Evolutionary conservation across 1,284 basidiomycete genomes (phyloP), one percentile per base, ranked within the genome.

Genomic region (Fomes fomentarius): DNA sequence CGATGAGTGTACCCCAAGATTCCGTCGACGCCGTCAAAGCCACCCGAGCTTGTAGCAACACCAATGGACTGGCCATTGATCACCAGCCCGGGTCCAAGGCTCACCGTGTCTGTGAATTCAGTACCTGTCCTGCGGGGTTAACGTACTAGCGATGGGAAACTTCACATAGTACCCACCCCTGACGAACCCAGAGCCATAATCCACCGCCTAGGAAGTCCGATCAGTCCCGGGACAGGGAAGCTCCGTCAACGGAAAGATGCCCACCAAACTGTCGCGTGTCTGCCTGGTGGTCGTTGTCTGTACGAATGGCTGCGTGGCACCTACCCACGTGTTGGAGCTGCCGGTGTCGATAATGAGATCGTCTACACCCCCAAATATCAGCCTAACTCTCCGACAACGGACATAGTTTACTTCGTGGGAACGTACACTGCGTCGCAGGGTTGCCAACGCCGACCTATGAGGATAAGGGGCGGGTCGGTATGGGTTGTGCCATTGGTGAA

Each of bases 291-390:
- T 79, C 52, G 72, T 75, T 1, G 84, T 85, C 56, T 56, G 54
- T n/a, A 67, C 67, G 61, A 81, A 89, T 2, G 69, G 9, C 24
- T 60, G 72, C n/a, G 42, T 63, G 26, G 85, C 82, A 28, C 85
- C 85, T 40, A 88, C 72, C 86, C 87, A 89, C 12, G 84, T 88
- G 73, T 85, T 86, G 31, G 84, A 84, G 47, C 69, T 71, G 11
- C 71, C 71, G 11, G 66, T 69, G 55, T 70, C 68, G 28, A 69
- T 54, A 28, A 73, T 43, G 25, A 73, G 61, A 17, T 55, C 54
- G 54, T 69, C 71, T 71, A 43, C 6, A 43, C 7, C n/a, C 25
- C 15, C 21, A 4, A 11, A 22, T 5, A 25, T 45, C 5, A 52
- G 45, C n/a, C n/a, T n/a, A n/a, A n/a, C n/a, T n/a, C n/a, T n/a